Evolutionary conservation across 768 basidiomycete species (phyloP), one percentile per base, ranked within the genome.

Genomic region (Tricholomella constricta): DNA sequence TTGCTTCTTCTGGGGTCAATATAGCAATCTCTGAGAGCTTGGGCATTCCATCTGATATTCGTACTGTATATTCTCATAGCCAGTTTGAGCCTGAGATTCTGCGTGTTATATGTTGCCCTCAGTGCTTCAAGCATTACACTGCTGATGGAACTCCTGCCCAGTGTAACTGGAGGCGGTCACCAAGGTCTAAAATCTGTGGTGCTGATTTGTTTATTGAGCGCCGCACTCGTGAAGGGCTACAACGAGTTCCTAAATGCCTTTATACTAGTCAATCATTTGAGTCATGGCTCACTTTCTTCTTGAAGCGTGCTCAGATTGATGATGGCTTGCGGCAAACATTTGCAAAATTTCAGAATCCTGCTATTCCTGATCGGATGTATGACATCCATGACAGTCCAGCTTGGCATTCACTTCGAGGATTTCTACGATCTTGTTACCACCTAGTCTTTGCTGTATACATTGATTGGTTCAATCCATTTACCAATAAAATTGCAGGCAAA

Each of bases 401-500:
- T n/a, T n/a, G n/a, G n/a, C 44, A 48, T 2, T 22, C 36, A 48
- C 19, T 48, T 23, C 26, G 19, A 15, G 23, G 35, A 34, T 48
- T 48, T 26, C 47, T 48, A 26, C 26, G 3, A 38, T 37, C 47
- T 25, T 26, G 15, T n/a, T 48, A 48, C 37, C 47, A 48, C 34
- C 26, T 48, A 20, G 25, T 48, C 22, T 48, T 48, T 38, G 34
- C 47, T 15, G 17, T 48, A 6, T 48, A 48, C 17, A 38, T 48
- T 37, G 47, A 52, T 26, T 52, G 43, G 51, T 52, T 52, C 45
- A 52, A 52, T 43, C 27, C 43, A 29, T 52, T 36, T 26, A 44
- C 51, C 34, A 52, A 45, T n/a, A n/a, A n/a, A n/a, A n/a, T n/a
- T n/a, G n/a, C n/a, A n/a, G n/a, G n/a, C n/a, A n/a, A n/a, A n/a